Evolutionary conservation across 345 rosid species (phyloP).

Genomic region (Sisymbrium altissimum): DNA sequence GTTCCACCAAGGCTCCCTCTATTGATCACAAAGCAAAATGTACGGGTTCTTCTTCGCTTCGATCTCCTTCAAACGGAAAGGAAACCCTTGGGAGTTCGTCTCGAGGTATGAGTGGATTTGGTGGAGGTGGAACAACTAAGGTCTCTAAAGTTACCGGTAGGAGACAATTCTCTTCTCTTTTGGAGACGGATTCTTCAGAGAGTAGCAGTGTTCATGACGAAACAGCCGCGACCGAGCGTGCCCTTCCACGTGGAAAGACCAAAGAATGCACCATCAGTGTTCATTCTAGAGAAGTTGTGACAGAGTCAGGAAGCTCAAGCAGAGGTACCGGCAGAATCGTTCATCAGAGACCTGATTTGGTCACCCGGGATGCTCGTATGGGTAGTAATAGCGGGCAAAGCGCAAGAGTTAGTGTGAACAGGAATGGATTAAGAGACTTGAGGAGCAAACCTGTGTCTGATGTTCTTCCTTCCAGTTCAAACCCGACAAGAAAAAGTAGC

Average conservation of each 20-base stretch:
- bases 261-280: slow-evolving; percentile 18
- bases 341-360: slow-evolving; percentile 39
- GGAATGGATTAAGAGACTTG: slow-evolving; percentile 45
- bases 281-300: slow-evolving; percentile 26
- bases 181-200: slow-evolving; percentile 74
- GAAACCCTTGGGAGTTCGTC: slow-evolving; percentile 71
- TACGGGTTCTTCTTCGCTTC: slow-evolving; percentile 18
- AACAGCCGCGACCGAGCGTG: slow-evolving; percentile 18
- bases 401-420: slow-evolving; percentile 31
- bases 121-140: slow-evolving; percentile 35
- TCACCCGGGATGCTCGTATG: slow-evolving; percentile 23
- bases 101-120: slow-evolving; percentile 8
- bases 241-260: slow-evolving; percentile 46
- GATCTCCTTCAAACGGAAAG: slow-evolving; percentile 40
- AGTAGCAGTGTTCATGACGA: slow-evolving; percentile 55
- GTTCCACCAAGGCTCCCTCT: slow-evolving; percentile 42
- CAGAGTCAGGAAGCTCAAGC: slow-evolving; percentile 36
- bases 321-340: slow-evolving; percentile 39
- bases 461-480: slow-evolving; percentile 45
- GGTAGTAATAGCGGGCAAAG: slow-evolving; percentile 43
- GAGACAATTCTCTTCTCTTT: slow-evolving; percentile 48
- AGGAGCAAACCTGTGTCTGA: slow-evolving; percentile 54
- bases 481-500: slow-evolving; percentile 39
- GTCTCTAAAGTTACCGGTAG: slow-evolving; percentile 2
- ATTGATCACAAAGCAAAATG: slow-evolving; percentile 51